Evolutionary conservation across 768 basidiomycete genomes (phyloP).

Genomic region (Tephrocybe sp.): DNA sequence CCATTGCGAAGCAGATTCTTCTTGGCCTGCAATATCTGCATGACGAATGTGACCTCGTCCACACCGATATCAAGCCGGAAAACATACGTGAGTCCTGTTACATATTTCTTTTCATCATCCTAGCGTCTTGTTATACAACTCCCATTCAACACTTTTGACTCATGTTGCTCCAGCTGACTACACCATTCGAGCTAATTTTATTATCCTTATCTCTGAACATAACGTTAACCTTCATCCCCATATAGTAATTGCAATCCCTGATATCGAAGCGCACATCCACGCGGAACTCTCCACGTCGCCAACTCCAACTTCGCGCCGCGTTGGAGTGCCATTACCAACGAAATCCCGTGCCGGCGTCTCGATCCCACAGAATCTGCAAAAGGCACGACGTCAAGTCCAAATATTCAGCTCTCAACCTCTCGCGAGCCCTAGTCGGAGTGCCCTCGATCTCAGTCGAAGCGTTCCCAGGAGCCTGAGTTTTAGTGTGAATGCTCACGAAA

Average conservation of each 20-base stretch:
- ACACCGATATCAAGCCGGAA: slow-evolving; percentile 94
- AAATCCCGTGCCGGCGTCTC: slow-evolving; percentile 61
- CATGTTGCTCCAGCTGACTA: slow-evolving; percentile 13
- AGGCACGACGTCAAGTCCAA: slow-evolving; percentile 65
- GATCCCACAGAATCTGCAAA: slow-evolving; percentile 54
- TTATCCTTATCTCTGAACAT: slow-evolving; percentile 26
- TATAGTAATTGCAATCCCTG: slow-evolving; percentile 82
- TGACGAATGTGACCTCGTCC: slow-evolving; percentile 88
- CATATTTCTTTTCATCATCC: slow-evolving; percentile 11
- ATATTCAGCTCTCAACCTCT: slow-evolving; percentile 84
- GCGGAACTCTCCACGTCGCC: slow-evolving; percentile 67
- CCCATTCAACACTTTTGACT: slow-evolving; percentile 3
- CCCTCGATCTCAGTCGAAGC: slow-evolving; percentile 26
- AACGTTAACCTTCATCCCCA: slow-evolving; percentile 28
- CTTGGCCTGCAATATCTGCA: slow-evolving; percentile 91
- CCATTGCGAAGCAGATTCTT: slow-evolving; percentile 83
- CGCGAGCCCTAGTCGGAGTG: slow-evolving; percentile 50
- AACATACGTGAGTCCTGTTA: slow-evolving; percentile 74
- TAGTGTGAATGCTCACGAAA: slow-evolving; percentile 28
- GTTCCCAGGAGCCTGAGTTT: slow-evolving; percentile 27
- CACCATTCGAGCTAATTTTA: slow-evolving; percentile 25
- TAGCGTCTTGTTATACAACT: slow-evolving; percentile 10
- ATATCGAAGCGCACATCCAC: slow-evolving; percentile 72
- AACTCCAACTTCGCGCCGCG: slow-evolving; percentile 74
- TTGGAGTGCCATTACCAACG: slow-evolving; percentile 74